Evolutionary conservation across 805 yeast species (phyloP), one percentile per base, ranked within the genome.

Genomic region (Komagataella pastoris): DNA sequence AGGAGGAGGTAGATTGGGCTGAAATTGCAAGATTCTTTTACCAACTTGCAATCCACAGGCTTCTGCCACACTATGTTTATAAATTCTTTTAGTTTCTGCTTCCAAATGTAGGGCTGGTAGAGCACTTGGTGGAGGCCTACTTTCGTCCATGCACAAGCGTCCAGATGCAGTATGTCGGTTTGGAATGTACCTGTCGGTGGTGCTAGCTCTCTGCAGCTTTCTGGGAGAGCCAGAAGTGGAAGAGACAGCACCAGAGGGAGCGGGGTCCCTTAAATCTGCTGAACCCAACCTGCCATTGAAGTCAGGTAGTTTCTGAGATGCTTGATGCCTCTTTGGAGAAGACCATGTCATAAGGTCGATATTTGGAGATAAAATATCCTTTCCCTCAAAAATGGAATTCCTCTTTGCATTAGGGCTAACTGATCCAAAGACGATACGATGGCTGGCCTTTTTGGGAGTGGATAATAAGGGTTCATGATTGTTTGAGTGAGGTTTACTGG

Each of bases 11-110:
- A 96, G 88, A 18, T 75, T 68, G n/a, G 93, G 95, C 64, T 87
- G 84, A 66, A 85, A 91, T 59, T 88, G 89, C 53, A 91, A 69
- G 44, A 93, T 87, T 56, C 96, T 73, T 55, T 87, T 84, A 55
- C 88, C 84, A 60, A 86, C 77, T 53, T 85, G 83, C 49, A 89
- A 72, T 0, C 99, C 98, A 65, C 97, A 91, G 0, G 97, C 98
- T 61, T 85, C 85, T 0, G 97, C 98, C 1, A 91, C 96, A 24
- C 88, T 83, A 59, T 80, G 79, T 63, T 85, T 84, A 61, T 87
- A 88, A 4, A 77, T 74, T 55, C 74, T 72, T 7, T 75, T 66
- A 3, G 78, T 76, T 59, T 77, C 80, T 3, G 76, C 75, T 56
- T 72, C 73, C 47, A 79, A 76, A 59, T 78, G 81, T 12, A 40